Conservation (phyloP, 1,284 basidiomycete species). For the Somion occarium region DNA sequence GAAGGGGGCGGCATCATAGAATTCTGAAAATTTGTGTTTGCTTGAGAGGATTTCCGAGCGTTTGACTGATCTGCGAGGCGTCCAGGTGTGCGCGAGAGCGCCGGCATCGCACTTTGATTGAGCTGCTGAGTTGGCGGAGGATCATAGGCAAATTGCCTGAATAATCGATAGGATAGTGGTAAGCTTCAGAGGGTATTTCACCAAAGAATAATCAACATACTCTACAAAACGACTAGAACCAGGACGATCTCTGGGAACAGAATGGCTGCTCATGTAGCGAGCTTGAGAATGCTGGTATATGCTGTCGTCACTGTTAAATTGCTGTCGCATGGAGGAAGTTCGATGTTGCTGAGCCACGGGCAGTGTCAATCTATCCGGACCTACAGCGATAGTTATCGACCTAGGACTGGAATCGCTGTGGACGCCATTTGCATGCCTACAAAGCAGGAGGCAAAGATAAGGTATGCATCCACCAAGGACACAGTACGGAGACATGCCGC, state of each 20-base stretch:
- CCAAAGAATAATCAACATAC: conserved; percentile 28
- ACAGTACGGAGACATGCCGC: conserved; percentile 35
- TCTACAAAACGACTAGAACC: conserved; percentile 44
- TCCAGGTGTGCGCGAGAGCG: too few species aligned
- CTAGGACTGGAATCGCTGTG: conserved; percentile 53
- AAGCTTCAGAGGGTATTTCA: too few species aligned
- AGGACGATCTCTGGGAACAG: conserved; percentile 27
- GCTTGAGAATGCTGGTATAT: conserved; percentile 15
- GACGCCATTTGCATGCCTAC: conserved; percentile 24
- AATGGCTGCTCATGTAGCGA: not conserved
- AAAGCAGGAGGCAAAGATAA: not conserved
- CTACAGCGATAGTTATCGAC: conserved; percentile 43
- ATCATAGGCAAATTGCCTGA: conserved; percentile 2
- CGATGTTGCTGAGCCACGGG: conserved; percentile 48
- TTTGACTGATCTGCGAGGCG: too few species aligned
- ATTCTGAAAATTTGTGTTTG: too few species aligned
- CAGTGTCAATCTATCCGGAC: conserved; percentile 54
- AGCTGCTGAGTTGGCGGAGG: not conserved
- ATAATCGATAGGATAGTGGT: not conserved
- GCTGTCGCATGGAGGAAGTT: conserved; percentile 34
- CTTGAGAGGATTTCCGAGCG: too few species aligned
- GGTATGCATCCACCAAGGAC: not conserved
- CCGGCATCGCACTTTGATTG: too few species aligned
- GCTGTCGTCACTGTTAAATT: conserved; percentile 16
- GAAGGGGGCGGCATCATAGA: not conserved